Evolutionary conservation across 2,329 filamentous ascomycete genomes (phyloP).

Genomic region (Amesomyces nigricolor): DNA sequence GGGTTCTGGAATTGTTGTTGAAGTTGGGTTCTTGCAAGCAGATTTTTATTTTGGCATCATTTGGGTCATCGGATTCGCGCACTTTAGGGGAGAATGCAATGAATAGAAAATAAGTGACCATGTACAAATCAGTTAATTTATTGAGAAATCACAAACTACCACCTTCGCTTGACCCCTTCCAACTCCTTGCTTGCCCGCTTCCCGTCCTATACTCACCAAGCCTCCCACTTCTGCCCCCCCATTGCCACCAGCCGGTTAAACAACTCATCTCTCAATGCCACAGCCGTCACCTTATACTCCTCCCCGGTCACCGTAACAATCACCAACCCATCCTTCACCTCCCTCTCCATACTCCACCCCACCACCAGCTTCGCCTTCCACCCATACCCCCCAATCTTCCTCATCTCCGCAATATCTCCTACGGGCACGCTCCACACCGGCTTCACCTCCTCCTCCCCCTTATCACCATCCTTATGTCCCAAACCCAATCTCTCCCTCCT

Average conservation of each 20-base stretch:
- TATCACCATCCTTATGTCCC: conserved; percentile 46
- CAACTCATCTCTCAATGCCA: conserved; percentile 67
- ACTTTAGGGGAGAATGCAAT: no score
- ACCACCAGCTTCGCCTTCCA: conserved; percentile 83
- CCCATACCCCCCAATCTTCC: conserved; percentile 73
- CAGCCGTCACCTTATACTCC: conserved; percentile 60
- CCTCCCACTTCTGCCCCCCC: conserved; percentile 78
- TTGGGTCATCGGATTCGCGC: no score
- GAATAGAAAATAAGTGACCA: no score
- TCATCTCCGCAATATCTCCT: conserved; percentile 64
- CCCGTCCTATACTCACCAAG: conserved; percentile 45
- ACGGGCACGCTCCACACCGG: conserved; percentile 67
- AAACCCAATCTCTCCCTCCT: conserved; percentile 34
- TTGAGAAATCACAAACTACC: no score
- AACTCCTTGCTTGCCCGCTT: no score
- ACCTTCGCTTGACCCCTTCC: no score
- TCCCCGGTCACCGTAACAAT: conserved; percentile 55
- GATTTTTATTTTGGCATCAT: no score
- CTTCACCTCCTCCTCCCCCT: conserved; percentile 48
- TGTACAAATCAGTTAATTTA: no score
- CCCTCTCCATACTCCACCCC: conserved; percentile 67
- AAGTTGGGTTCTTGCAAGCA: no score
- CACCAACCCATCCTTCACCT: conserved; percentile 70
- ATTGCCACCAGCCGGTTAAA: conserved; percentile 71
- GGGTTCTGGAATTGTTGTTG: no score